Conservation (phyloP, 2,329 filamentous ascomycete genomes). For the Aspergillus luchuensis region DNA sequence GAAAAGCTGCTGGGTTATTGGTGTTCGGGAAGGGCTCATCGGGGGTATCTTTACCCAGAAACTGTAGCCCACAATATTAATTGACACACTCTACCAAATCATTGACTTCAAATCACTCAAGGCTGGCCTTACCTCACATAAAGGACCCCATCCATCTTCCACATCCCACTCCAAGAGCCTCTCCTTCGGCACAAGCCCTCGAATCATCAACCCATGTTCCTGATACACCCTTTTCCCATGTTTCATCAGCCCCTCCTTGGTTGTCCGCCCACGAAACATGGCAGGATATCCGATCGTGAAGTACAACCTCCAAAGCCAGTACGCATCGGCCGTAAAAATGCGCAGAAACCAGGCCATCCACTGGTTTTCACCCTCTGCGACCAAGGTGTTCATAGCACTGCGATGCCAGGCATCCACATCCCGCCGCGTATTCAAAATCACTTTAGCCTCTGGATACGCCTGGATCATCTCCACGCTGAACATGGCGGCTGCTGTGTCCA, state of each 20-base stretch:
- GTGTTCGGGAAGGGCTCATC: neutral
- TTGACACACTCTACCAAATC: neutral
- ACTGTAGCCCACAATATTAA: neutral
- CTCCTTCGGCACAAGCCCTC: conserved; percentile 22
- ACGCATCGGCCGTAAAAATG: conserved; percentile 23
- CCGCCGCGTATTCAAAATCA: conserved; percentile 20
- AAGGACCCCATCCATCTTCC: conserved; percentile 32
- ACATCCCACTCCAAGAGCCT: conserved; percentile 30
- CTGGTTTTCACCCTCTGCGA: conserved; percentile 15
- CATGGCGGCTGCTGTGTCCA: conserved; percentile 34
- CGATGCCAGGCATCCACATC: conserved; percentile 22
- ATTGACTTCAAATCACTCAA: neutral
- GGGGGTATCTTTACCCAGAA: neutral
- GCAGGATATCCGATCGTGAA: conserved; percentile 17
- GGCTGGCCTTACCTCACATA: conserved; percentile 19
- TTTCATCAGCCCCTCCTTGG: neutral
- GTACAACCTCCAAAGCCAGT: conserved; percentile 23
- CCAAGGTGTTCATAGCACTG: conserved; percentile 21
- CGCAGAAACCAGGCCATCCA: conserved; percentile 19
- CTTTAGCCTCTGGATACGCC: conserved; percentile 36
- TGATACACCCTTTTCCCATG: conserved; percentile 16
- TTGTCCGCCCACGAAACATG: conserved; percentile 18
- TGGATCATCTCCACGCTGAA: conserved; percentile 40
- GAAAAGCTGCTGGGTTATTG: neutral
- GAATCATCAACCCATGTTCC: conserved; percentile 15